Evolutionary conservation across 2,329 filamentous ascomycete species (phyloP), one percentile per base, ranked within the genome.

Genomic region (Beauveria caledonica): DNA sequence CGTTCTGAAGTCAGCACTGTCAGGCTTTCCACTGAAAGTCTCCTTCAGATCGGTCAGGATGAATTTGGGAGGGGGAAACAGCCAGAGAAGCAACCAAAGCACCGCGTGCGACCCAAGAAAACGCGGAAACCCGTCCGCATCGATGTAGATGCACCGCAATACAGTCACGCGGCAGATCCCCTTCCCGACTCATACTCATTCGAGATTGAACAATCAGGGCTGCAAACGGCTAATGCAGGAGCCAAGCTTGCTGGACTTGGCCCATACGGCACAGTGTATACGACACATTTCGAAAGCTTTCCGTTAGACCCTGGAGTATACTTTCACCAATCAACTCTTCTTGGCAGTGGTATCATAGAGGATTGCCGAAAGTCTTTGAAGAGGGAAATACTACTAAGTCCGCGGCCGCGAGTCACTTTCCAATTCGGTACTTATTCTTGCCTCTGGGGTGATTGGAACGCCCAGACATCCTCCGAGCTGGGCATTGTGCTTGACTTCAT

Each of bases 401-500:
- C 62, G 25, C 71, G 74, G 36, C 70, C 73, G 4, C 66, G 71
- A 10, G 66, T 71, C 2, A 76, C 73, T 9, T 79, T 83, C 61
- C 69, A 71, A 33, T 69, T 87, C 7, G 80, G 76, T 13, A 75
- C 77, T 7, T 77, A 80, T 61, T 67, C 68, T 0, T 74, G 87
- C 6, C 71, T 70, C 60, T 87, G 85, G 85, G 77, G 76, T 8
- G 50, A 64, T 2, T 87, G 85, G 85, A 74, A 83, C 64, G 79
- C 80, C 10, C 76, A 76, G 36, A 77, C 79, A 2, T 86, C 85
- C 1, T 86, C 84, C 3, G 84, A 87, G 64, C 65, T 87, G 21
- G 84, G 85, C 2, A 75, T 86, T 44, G 70, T 85, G n/a, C 73
- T 86, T 61, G 85, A 87, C 68, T 83, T 78, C 69, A 71, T 87